A percentile compares a stretch with the other conserved stretches of the same genome.
phyloP scores from a whole-genome alignment of 192 early-diverging fungal genomes.

The Coemansia sp. region DNA sequence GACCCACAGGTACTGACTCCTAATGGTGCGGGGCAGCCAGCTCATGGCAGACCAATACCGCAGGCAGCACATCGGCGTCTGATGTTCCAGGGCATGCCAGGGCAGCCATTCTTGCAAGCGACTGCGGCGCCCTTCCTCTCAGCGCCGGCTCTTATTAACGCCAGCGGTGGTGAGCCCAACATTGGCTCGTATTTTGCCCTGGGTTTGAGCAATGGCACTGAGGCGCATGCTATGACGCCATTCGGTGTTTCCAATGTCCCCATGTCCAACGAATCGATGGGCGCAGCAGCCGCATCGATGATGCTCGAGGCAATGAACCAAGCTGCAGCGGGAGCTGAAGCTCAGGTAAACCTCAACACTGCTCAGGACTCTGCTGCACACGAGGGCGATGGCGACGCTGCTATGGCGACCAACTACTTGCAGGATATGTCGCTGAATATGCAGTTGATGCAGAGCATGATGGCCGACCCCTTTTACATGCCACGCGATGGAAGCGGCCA shows the following conservation, averaged over 20 bases:
- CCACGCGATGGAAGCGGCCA: neutral
- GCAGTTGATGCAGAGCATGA: conserved; percentile 48
- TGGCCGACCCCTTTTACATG: conserved; percentile 29
- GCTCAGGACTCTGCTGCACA: neutral
- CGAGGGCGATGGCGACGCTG: neutral
- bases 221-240: conserved; percentile 14
- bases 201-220: conserved; percentile 4
- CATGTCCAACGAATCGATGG: neutral
- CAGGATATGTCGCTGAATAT: conserved; percentile 28
- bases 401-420: neutral
- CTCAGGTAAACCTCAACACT: neutral
- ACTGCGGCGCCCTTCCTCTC: conserved; percentile 40
- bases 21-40: neutral
- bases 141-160: conserved; percentile 45
- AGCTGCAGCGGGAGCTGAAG: conserved; percentile 7
- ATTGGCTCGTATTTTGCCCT: conserved; percentile 48
- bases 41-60: neutral
- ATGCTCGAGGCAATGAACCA: conserved; percentile 28
- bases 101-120: conserved; percentile 1
- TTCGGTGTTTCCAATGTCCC: conserved; percentile 8
- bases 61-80: conserved; percentile 10
- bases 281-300: conserved; percentile 9
- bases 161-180: conserved; percentile 43
- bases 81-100: conserved; percentile 1
- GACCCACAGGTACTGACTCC: conserved; percentile 1